Percentiles rank a stretch among this genome's conserved stretches.
phyloP scores from a whole-genome alignment of 148 eudicot genomes.

The Nyssa sinensis region DNA sequence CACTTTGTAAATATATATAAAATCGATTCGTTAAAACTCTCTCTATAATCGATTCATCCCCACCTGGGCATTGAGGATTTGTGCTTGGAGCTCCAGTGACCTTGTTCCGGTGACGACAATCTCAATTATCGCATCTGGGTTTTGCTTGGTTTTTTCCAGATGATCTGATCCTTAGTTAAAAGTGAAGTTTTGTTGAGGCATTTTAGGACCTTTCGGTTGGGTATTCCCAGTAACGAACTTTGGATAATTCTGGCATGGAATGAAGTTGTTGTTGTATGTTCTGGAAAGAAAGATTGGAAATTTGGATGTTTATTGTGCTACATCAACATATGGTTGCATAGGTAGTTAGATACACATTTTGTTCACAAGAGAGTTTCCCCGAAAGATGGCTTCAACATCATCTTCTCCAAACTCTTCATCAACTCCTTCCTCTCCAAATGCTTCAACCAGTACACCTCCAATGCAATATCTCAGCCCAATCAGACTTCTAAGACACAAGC shows the following conservation, averaged over 20 bases:
- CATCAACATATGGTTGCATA: conserved; percentile 19
- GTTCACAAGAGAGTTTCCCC: conserved; percentile 13
- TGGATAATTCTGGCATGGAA: conserved; percentile 16
- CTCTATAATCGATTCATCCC: too few relatives aligned
- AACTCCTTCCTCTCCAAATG: too few relatives aligned
- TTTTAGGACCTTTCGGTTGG: conserved; percentile 9
- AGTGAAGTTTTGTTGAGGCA: conserved; percentile 10
- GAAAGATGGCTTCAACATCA: conserved; percentile 50
- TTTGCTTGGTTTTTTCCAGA: conserved; percentile 16
- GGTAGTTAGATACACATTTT: too few relatives aligned
- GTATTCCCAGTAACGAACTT: conserved; percentile 26
- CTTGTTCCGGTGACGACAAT: too few relatives aligned
- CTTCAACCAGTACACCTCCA: too few relatives aligned
- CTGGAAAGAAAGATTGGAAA: neutral
- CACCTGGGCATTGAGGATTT: too few relatives aligned
- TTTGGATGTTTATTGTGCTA: conserved; percentile 12
- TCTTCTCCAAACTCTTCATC: conserved; percentile 32
- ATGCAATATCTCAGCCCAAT: too few relatives aligned
- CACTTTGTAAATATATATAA: too few relatives aligned
- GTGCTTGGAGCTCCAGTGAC: too few relatives aligned
- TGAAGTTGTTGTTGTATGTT: conserved; percentile 12
- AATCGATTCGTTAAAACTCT: too few relatives aligned
- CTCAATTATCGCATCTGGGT: too few relatives aligned
- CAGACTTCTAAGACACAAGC: conserved; percentile 20
- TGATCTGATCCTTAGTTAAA: conserved; percentile 10